phyloP scores from a whole-genome alignment of 768 basidiomycete genomes.

The Rickenella mellea region DNA sequence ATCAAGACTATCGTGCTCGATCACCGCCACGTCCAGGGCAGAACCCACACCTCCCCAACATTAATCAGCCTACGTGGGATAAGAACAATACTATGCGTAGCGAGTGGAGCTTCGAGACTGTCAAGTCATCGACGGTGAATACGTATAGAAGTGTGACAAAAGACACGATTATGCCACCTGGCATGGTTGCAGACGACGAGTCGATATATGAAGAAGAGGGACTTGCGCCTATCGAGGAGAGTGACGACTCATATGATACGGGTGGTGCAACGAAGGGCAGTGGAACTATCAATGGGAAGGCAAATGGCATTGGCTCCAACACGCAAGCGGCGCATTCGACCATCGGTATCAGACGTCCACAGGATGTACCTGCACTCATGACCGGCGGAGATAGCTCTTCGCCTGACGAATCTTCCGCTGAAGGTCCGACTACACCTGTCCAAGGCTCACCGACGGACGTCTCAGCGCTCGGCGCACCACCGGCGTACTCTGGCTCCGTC shows the following conservation, averaged over 20 bases:
- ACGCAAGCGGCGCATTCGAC: conserved; percentile 58
- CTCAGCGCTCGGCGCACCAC: conserved; percentile 47
- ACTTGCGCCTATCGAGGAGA: conserved; percentile 28
- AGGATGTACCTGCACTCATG: conserved; percentile 31
- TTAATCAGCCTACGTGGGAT: conserved; percentile 55
- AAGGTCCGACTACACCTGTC: conserved; percentile 25
- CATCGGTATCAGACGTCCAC: conserved; percentile 48
- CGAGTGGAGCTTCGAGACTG: conserved; percentile 94
- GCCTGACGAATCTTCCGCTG: conserved; percentile 36
- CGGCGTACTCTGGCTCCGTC: conserved; percentile 65
- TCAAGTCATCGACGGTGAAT: conserved; percentile 51
- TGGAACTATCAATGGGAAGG: conserved; percentile 37
- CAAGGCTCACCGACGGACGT: conserved; percentile 16
- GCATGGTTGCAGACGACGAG: conserved; percentile 49
- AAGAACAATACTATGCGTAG: conserved; percentile 68
- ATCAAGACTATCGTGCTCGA: conserved; percentile 66
- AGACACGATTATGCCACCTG: conserved; percentile 44
- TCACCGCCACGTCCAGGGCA: conserved; percentile 35
- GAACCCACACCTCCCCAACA: conserved; percentile 9
- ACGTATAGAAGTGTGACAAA: conserved; percentile 65
- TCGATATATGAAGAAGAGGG: conserved; percentile 24
- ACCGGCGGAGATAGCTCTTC: conserved; percentile 23
- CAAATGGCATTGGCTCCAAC: conserved; percentile 38
- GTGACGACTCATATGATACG: conserved; percentile 51
- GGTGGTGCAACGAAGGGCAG: conserved; percentile 51